These are phyloP conservation scores for Dillenia turbinata DNA, from an alignment of 164 flowering plant species.

Conservation along the genomic window DNA sequence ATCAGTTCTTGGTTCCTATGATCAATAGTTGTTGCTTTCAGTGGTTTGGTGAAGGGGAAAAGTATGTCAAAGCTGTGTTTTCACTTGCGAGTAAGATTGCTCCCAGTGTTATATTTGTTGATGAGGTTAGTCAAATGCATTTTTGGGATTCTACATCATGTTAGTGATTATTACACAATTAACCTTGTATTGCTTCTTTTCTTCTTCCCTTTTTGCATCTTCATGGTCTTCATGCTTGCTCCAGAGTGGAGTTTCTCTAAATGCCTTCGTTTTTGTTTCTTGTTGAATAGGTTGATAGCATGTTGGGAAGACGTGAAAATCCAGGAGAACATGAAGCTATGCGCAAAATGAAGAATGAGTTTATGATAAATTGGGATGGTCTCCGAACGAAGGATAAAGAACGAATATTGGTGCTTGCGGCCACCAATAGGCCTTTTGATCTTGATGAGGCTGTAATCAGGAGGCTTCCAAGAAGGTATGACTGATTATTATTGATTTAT, in stretches of 20 bases:
- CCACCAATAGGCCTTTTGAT: conserved; percentile 97
- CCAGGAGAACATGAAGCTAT: conserved; percentile 41
- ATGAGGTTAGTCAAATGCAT: conserved; percentile 39
- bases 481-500: no score
- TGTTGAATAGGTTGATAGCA: conserved; percentile 46
- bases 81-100: conserved; percentile 41
- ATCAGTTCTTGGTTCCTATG: conserved; percentile 5
- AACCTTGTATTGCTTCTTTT: neutral
- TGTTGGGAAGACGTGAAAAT: conserved; percentile 37
- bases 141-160: neutral
- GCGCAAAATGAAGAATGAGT: conserved; percentile 44
- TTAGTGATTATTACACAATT: neutral
- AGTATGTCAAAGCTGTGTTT: conserved; percentile 43
- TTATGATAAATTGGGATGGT: conserved; percentile 50
- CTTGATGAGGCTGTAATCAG: conserved; percentile 90
- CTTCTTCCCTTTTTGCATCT: neutral
- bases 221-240: neutral
- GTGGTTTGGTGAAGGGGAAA: conserved; percentile 50
- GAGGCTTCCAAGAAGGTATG: conserved; percentile 88
- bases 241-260: no score
- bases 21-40: conserved; percentile 18
- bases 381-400: conserved; percentile 91
- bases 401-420: conserved; percentile 90
- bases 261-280: neutral
- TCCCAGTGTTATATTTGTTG: conserved; percentile 40